These are phyloP conservation scores for Acanthamoeba royreba DNA, from an alignment of 208 protist genomes.

Conservation along the genomic window DNA sequence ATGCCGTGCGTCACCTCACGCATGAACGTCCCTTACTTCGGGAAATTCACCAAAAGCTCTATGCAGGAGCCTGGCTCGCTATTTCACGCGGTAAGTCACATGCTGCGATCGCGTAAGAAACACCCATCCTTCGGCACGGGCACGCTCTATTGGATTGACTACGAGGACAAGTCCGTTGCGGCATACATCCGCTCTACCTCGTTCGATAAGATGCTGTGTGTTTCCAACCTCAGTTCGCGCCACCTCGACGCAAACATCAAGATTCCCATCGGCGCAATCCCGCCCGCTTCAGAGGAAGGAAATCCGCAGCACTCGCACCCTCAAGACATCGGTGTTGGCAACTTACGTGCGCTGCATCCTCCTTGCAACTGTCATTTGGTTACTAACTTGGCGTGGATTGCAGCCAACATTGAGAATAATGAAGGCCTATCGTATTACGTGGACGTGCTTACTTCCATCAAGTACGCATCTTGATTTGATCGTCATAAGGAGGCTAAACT, in stretches of 20 bases:
- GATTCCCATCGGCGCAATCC: neutral
- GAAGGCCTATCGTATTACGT: neutral
- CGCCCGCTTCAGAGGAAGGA: neutral
- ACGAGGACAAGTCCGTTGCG: slow-evolving; percentile 36
- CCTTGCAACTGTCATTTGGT: neutral
- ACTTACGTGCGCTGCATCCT: neutral
- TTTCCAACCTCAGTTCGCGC: slow-evolving; percentile 58
- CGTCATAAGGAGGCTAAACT: no score
- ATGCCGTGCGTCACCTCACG: neutral
- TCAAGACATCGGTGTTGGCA: neutral
- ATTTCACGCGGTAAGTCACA: slow-evolving; percentile 57
- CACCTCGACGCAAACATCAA: neutral
- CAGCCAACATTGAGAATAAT: neutral
- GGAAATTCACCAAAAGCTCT: neutral
- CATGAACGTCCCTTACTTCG: neutral
- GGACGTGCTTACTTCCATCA: slow-evolving; percentile 44
- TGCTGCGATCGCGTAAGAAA: slow-evolving; percentile 60
- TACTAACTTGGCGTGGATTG: neutral
- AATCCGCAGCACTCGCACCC: neutral
- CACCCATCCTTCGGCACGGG: slow-evolving; percentile 62
- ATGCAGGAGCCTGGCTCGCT: slow-evolving; percentile 52
- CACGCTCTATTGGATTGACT: slow-evolving; percentile 52
- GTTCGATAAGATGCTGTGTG: slow-evolving; percentile 63
- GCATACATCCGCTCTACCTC: slow-evolving; percentile 57
- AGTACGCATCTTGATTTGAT: no score